phyloP scores from a whole-genome alignment of 1,284 basidiomycete genomes.

The Apiotrichum gracile region DNA sequence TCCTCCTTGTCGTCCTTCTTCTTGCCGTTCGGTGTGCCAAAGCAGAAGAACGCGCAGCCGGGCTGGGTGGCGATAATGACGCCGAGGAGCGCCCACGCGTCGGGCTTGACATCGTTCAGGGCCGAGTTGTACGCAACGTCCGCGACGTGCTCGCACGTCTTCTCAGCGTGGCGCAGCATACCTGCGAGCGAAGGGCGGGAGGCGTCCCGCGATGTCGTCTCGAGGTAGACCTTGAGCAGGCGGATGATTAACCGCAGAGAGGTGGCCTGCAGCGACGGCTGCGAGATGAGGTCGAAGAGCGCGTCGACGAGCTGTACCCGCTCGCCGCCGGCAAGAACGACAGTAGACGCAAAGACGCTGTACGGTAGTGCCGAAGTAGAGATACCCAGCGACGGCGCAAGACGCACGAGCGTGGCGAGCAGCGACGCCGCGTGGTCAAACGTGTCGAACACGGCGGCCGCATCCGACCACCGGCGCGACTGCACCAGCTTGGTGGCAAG shows the following conservation, averaged over 20 bases:
- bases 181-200: conserved; percentile 34
- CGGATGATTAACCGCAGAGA: conserved; percentile 22
- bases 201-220: conserved; percentile 20
- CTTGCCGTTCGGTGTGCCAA: conserved; percentile 53
- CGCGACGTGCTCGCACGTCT: conserved; percentile 23
- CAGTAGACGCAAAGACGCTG: conserved; percentile 21
- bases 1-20: background rate
- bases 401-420: conserved; percentile 27
- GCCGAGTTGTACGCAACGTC: conserved; percentile 17
- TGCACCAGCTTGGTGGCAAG: conserved; percentile 22
- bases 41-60: conserved; percentile 75
- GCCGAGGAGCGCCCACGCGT: conserved; percentile 77
- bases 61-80: conserved; percentile 80
- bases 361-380: conserved; percentile 24
- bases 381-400: conserved; percentile 19
- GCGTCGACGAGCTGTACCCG: conserved; percentile 33
- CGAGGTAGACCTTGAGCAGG: conserved; percentile 31
- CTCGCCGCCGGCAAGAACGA: conserved; percentile 15
- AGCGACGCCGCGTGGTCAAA: conserved; percentile 27
- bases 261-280: conserved; percentile 19
- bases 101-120: conserved; percentile 54
- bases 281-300: conserved; percentile 28
- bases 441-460: conserved; percentile 23
- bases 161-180: conserved; percentile 28
- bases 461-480: conserved; percentile 22